Evolutionary conservation across 805 yeast species (phyloP).

Genomic region (Candida corydali): DNA sequence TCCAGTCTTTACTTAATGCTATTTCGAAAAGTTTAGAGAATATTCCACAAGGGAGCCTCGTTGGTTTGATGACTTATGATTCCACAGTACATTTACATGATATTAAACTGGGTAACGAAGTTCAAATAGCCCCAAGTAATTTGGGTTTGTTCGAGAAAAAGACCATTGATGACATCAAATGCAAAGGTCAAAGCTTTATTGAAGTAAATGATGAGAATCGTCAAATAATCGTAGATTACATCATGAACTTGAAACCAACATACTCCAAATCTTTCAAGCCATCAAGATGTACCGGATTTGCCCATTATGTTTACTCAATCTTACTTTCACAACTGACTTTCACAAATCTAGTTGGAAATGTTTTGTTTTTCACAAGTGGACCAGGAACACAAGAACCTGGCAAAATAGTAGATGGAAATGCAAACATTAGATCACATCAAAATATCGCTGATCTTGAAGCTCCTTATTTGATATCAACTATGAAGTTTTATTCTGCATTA

Average conservation of each 20-base stretch:
- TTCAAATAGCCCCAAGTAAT: not conserved
- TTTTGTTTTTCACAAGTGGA: conserved; percentile 30
- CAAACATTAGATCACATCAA: conserved; percentile 30
- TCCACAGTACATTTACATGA: conserved; percentile 23
- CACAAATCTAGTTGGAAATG: conserved; percentile 21
- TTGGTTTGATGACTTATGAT: conserved; percentile 27
- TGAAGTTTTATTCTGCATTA: conserved; percentile 26
- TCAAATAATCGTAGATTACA: conserved; percentile 8
- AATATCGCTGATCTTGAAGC: conserved; percentile 29
- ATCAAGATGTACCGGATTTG: conserved; percentile 31
- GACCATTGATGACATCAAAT: conserved; percentile 7
- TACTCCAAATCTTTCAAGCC: conserved; percentile 26
- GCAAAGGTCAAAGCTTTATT: too few relatives aligned
- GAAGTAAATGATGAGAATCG: conserved; percentile 9
- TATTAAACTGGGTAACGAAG: not conserved
- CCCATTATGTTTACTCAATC: conserved; percentile 21
- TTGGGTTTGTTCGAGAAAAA: not conserved
- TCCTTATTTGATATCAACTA: conserved; percentile 20
- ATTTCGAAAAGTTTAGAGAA: conserved; percentile 13
- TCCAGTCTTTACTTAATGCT: conserved; percentile 12
- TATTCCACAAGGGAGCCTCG: conserved; percentile 14
- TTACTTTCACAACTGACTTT: conserved; percentile 18
- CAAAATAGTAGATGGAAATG: conserved; percentile 17
- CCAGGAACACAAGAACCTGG: conserved; percentile 40
- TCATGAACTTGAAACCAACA: conserved; percentile 19